Base-by-base conservation (phyloP, 108 stramenopile genomes). In the Cyclotella atomus region DNA sequence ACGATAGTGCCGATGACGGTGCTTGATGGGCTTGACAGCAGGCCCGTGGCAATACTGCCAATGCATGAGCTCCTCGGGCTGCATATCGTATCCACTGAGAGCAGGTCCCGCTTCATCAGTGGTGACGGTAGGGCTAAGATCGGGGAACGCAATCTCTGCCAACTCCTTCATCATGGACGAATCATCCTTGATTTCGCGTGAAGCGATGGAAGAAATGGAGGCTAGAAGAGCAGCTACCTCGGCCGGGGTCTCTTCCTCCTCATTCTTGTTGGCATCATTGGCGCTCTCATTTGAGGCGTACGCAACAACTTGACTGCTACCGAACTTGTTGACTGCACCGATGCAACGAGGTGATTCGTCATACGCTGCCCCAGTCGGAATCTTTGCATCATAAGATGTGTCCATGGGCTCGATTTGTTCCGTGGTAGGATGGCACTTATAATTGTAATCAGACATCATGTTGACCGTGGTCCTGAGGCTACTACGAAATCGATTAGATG, bases 201-300 rank as follows among this genome's bases (percentile, higher is more conserved):
- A 50, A 16, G 72, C 79, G 38, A 84, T 84, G 49, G 46, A 55
- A n/a, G 79, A 57, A 8, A 84, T 57, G n/a, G 75, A 76, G 3
- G 79, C 44, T 29, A 84, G 83, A 43, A 84, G 75, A 50, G 68
- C 69, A 56, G 83, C 83, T 16, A 74, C 74, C 29, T 77, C 72
- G 30, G 66, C 75, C 2, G 79, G 79, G 1, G 79, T 59, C 56
- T 75, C 68, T 59, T 44, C 41, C 21, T 41, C 36, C 3, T 61
- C 60, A 5, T 24, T 41, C 25, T 20, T 61, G 41, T 41, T 25
- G 2, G 0, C 17, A 10, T 5, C 10, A 14, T 16, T 61, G 56
- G 28, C 29, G 30, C 28, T 30, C 29, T 30, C 56, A 9, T 57
- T 57, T 14, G 29, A 10, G n/a, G 20, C 21, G 52, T 10, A 52